Evolutionary conservation across 306 rosid genomes (phyloP).

Genomic region (Psophocarpus tetragonolobus): DNA sequence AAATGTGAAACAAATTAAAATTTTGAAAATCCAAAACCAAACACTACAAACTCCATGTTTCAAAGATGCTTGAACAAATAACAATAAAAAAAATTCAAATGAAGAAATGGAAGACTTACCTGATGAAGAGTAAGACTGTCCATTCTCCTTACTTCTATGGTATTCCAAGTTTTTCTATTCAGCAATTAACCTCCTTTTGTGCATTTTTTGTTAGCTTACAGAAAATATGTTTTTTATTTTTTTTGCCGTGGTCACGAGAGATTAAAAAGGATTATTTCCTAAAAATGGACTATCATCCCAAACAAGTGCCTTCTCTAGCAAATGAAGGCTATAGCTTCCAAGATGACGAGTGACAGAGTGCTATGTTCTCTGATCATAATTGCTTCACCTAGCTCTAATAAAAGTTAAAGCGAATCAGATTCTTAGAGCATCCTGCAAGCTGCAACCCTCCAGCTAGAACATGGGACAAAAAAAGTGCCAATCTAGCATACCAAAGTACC

Average conservation of each 20-base stretch:
- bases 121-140: not conserved
- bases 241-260: too few relatives aligned
- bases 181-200: not conserved
- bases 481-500: too few relatives aligned
- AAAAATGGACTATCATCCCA: not conserved
- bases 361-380: too few relatives aligned
- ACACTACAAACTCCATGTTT: not conserved
- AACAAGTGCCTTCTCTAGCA: not conserved
- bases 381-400: too few relatives aligned
- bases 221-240: not conserved
- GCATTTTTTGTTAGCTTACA: not conserved
- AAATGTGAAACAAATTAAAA: conserved; percentile 29
- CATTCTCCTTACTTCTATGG: not conserved
- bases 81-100: not conserved
- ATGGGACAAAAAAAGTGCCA: too few relatives aligned
- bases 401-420: too few relatives aligned
- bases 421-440: too few relatives aligned
- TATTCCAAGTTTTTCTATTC: not conserved
- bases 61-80: not conserved
- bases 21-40: not conserved
- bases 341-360: too few relatives aligned
- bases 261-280: not conserved
- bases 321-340: too few relatives aligned
- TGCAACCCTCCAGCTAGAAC: too few relatives aligned
- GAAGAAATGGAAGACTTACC: not conserved